These are phyloP conservation scores for Orbilia quercus DNA, from an alignment of 2,329 filamentous ascomycete genomes.

Conservation along the genomic window DNA sequence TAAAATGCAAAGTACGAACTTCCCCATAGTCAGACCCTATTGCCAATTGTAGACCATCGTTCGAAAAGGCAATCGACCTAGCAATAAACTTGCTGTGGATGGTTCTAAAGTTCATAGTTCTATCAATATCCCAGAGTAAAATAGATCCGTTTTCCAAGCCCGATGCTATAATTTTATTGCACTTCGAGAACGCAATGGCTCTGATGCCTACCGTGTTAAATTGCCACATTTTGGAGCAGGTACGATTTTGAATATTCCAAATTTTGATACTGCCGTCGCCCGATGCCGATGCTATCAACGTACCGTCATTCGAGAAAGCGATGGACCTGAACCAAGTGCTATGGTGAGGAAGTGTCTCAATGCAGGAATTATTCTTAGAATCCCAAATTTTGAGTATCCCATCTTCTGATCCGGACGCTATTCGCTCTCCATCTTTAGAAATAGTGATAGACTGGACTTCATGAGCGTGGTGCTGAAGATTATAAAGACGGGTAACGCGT, in stretches of 20 bases:
- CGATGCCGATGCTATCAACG: slow-evolving; percentile 33
- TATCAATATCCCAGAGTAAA: slow-evolving; percentile 6
- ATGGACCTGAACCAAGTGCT: slow-evolving; percentile 9
- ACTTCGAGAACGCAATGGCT: slow-evolving; percentile 10
- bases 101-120: background rate
- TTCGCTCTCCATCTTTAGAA: background rate
- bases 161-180: slow-evolving; percentile 10
- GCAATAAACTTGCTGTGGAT: background rate
- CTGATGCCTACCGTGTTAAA: background rate
- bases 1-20: slow-evolving; percentile 27
- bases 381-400: slow-evolving; percentile 47
- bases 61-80: slow-evolving; percentile 34
- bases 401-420: slow-evolving; percentile 42
- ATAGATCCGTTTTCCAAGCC: background rate
- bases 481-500: background rate
- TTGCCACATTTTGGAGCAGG: background rate
- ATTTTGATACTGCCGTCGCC: slow-evolving; percentile 29
- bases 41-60: slow-evolving; percentile 25
- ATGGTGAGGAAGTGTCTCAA: slow-evolving; percentile 25
- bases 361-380: background rate
- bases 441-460: background rate
- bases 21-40: slow-evolving; percentile 28
- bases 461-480: background rate
- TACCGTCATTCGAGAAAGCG: slow-evolving; percentile 44
- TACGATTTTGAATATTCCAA: slow-evolving; percentile 8